Conservation (phyloP, 2,329 filamentous ascomycete species). For the Talaromyces sp. region DNA sequence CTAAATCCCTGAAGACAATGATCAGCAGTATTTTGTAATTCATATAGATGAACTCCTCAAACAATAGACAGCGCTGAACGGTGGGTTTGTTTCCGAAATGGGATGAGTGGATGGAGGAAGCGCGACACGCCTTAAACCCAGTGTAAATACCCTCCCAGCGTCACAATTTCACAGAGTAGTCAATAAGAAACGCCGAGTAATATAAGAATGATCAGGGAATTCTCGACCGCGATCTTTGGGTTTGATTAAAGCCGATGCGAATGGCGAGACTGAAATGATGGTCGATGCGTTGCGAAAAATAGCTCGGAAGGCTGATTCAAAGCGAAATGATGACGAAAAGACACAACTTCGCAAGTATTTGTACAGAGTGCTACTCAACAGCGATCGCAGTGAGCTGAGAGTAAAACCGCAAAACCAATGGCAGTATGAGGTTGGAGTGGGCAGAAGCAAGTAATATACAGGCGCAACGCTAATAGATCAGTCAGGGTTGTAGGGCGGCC, state of each 20-base stretch:
- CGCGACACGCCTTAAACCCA: neutral
- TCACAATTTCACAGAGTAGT: neutral
- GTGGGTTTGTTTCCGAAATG: neutral
- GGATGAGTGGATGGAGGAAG: neutral
- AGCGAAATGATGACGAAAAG: neutral
- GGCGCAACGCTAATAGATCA: constrained; percentile 12
- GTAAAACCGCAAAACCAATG: neutral
- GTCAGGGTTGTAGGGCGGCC: constrained; percentile 9
- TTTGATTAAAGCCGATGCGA: neutral
- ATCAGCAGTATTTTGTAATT: constrained; percentile 1
- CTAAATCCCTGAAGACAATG: constrained; percentile 17
- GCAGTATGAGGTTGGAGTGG: constrained; percentile 6
- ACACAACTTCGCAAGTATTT: neutral
- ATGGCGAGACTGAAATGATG: neutral
- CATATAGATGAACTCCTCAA: constrained; percentile 5
- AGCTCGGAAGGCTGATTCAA: neutral
- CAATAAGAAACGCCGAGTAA: neutral
- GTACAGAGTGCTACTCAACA: constrained; percentile 4
- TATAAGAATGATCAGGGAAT: neutral
- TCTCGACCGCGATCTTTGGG: neutral
- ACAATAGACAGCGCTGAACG: neutral
- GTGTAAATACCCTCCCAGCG: neutral
- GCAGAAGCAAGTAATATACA: constrained; percentile 18
- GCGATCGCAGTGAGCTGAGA: constrained; percentile 1
- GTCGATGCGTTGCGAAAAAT: neutral